Conservation (phyloP, 1,139 yeast species). For the Blastobotrys arbuscula region DNA sequence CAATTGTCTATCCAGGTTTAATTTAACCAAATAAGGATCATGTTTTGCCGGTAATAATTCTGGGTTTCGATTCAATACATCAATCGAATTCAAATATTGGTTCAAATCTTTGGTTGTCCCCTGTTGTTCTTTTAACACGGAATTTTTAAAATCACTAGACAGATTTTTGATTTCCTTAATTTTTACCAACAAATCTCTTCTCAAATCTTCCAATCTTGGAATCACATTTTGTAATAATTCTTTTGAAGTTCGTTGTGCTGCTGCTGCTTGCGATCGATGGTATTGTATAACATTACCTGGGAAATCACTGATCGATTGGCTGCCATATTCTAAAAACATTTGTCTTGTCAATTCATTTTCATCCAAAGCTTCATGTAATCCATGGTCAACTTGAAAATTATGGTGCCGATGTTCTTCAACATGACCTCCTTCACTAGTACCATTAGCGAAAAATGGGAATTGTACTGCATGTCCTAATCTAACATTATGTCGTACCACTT, state of each 20-base stretch:
- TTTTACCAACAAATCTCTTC: conserved; percentile 74
- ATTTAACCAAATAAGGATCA: conserved; percentile 80
- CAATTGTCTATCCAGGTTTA: conserved; percentile 68
- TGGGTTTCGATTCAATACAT: conserved; percentile 31
- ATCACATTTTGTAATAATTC: conserved; percentile 65
- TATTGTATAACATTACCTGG: conserved; percentile 68
- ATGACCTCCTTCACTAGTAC: conserved; percentile 21
- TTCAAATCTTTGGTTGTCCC: conserved; percentile 43
- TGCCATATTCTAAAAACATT: conserved; percentile 67
- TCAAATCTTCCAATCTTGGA: conserved; percentile 80
- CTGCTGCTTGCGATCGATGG: conserved; percentile 66
- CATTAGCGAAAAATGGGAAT: conserved; percentile 43
- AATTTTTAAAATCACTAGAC: conserved; percentile 76
- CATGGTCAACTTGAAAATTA: not conserved
- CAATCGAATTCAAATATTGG: conserved; percentile 28
- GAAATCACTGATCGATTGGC: conserved; percentile 76
- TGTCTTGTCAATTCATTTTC: conserved; percentile 15
- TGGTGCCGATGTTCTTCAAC: conserved; percentile 9
- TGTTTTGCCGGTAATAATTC: conserved; percentile 41
- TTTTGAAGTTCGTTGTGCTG: conserved; percentile 61
- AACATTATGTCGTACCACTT: conserved; percentile 74
- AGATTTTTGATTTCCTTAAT: conserved; percentile 81
- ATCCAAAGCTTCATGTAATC: conserved; percentile 4
- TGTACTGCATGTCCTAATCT: conserved; percentile 75
- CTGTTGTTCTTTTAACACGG: conserved; percentile 59